A percentile compares a stretch with the other conserved stretches of the same genome.
Evolutionary conservation across 2,329 filamentous ascomycete genomes (phyloP).

Genomic region (Atkinsonella hypoxylon): DNA sequence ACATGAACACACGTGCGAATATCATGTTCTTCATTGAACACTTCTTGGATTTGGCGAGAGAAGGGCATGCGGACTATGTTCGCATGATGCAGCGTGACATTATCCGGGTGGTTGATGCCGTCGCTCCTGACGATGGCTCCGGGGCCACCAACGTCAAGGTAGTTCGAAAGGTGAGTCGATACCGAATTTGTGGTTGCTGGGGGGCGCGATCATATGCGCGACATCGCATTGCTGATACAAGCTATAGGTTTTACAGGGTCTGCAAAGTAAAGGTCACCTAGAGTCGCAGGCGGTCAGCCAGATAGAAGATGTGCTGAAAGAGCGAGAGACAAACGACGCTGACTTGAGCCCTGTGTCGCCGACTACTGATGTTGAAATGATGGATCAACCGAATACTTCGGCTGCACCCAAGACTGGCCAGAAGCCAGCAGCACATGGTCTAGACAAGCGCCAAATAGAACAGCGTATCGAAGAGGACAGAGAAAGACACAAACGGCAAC

Average conservation of each 20-base stretch:
- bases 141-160: slow-evolving; percentile 92
- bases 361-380: slow-evolving; percentile 27
- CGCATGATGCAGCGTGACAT: slow-evolving; percentile 95
- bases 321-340: slow-evolving; percentile 55
- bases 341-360: slow-evolving; percentile 43
- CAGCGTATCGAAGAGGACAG: slow-evolving; percentile 95
- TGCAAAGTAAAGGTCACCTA: slow-evolving; percentile 61
- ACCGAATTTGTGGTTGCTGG: not conserved
- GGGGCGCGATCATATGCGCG: not conserved
- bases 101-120: slow-evolving; percentile 78
- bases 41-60: slow-evolving; percentile 75
- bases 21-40: slow-evolving; percentile 99
- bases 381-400: slow-evolving; percentile 29
- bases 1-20: slow-evolving; percentile 94
- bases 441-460: slow-evolving; percentile 84
- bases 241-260: slow-evolving; percentile 50
- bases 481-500: slow-evolving; percentile 80
- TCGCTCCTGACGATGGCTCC: slow-evolving; percentile 74
- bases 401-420: slow-evolving; percentile 24
- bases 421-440: slow-evolving; percentile 23
- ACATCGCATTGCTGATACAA: not conserved
- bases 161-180: slow-evolving; percentile 56
- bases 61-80: slow-evolving; percentile 69
- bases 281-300: slow-evolving; percentile 62
- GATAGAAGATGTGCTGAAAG: slow-evolving; percentile 73